Percentiles rank a stretch among this genome's conserved stretches.
Conservation (phyloP, 108 stramenopile genomes). For the Pseudonitzschia multistriata region DNA sequence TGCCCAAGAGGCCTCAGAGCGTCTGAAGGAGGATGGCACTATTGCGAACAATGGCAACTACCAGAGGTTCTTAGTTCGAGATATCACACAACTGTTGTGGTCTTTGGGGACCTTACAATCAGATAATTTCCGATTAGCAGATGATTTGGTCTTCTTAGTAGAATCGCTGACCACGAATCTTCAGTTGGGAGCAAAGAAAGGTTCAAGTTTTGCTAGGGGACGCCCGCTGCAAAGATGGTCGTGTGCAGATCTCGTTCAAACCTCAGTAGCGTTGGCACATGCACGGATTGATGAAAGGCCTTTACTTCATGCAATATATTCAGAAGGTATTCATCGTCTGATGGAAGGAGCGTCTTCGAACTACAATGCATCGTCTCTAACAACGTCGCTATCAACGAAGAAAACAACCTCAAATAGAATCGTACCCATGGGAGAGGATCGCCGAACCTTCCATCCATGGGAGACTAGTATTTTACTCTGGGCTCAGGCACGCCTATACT, state of each 20-base stretch:
- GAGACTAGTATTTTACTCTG: conserved; percentile 76
- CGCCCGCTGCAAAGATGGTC: conserved; percentile 60
- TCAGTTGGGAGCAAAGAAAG: conserved; percentile 4
- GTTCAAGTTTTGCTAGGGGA: conserved; percentile 17
- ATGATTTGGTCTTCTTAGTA: conserved; percentile 58
- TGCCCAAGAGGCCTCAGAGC: conserved; percentile 47
- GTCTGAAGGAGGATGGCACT: conserved; percentile 9
- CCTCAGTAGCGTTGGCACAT: conserved; percentile 65
- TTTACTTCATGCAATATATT: conserved; percentile 52
- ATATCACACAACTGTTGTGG: conserved; percentile 74
- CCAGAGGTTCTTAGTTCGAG: conserved; percentile 53
- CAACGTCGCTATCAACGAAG: background rate
- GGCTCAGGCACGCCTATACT: conserved; percentile 72
- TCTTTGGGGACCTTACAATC: conserved; percentile 71
- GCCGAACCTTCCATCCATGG: conserved; percentile 49
- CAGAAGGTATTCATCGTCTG: conserved; percentile 56
- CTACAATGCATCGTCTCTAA: background rate
- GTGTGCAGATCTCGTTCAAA: conserved; percentile 70
- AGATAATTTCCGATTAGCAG: conserved; percentile 65
- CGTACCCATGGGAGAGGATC: conserved; percentile 8
- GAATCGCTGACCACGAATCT: conserved; percentile 54
- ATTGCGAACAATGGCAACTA: background rate
- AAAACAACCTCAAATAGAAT: background rate
- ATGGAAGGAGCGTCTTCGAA: conserved; percentile 15
- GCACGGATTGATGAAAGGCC: conserved; percentile 65